These are phyloP conservation scores for Corynascus novoguineensis DNA, from an alignment of 495 filamentous ascomycete genomes.

Conservation along the genomic window DNA sequence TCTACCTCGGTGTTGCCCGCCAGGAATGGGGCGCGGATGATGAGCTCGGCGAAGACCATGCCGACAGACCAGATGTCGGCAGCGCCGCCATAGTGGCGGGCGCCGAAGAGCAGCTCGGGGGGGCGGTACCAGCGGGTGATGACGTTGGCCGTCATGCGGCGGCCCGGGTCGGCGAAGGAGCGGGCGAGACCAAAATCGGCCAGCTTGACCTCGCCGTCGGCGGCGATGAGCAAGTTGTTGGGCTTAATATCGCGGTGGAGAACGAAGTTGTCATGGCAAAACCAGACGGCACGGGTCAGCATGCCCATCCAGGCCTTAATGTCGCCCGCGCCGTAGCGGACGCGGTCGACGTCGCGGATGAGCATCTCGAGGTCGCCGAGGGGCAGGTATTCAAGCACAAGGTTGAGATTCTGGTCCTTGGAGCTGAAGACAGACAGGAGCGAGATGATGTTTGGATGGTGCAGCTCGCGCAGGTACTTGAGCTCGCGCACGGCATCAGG, in stretches of 20 bases:
- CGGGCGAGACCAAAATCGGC: slow-evolving; percentile 96
- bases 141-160: slow-evolving; percentile 85
- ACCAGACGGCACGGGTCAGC: slow-evolving; percentile 89
- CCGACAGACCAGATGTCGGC: slow-evolving; percentile 97
- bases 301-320: slow-evolving; percentile 99
- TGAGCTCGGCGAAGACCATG: slow-evolving; percentile 84
- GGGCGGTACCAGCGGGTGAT: slow-evolving; percentile 97
- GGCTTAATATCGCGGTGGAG: slow-evolving; percentile 98
- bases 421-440: slow-evolving; percentile 87
- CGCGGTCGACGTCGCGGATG: slow-evolving; percentile 70
- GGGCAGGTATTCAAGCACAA: slow-evolving; percentile 90
- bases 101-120: slow-evolving; percentile 87
- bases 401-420: slow-evolving; percentile 84
- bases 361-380: slow-evolving; percentile 88
- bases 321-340: slow-evolving; percentile 65
- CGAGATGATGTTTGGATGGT: slow-evolving; percentile 90
- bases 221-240: slow-evolving; percentile 92
- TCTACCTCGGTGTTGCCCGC: slow-evolving; percentile 67
- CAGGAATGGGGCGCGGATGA: slow-evolving; percentile 73
- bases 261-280: slow-evolving; percentile 91
- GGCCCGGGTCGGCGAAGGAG: slow-evolving; percentile 80
- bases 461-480: slow-evolving; percentile 90
- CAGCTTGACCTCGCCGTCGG: slow-evolving; percentile 87
- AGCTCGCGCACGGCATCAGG: slow-evolving; percentile 95
- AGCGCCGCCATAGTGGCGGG: slow-evolving; percentile 78